These are phyloP conservation scores for Coemansia sp. DNA, from an alignment of 192 early-diverging fungal species.

Conservation along the genomic window DNA sequence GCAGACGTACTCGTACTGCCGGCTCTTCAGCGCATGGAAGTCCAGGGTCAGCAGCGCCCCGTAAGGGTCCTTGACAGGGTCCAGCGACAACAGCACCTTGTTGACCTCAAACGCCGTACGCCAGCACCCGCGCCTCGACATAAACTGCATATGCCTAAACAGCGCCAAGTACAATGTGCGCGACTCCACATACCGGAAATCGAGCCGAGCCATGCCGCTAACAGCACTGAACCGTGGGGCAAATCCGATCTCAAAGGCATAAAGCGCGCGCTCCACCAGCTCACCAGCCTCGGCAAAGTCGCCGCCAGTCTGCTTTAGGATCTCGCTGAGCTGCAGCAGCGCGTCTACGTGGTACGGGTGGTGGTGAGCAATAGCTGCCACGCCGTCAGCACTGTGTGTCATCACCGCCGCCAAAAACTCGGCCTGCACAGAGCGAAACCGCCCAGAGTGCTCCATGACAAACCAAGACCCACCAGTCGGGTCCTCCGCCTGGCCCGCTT, in stretches of 20 bases:
- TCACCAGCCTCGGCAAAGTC: constrained; percentile 80
- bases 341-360: constrained; percentile 92
- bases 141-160: constrained; percentile 82
- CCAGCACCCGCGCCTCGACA: constrained; percentile 92
- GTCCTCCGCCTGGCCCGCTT: constrained; percentile 31
- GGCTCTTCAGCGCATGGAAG: constrained; percentile 81
- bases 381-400: constrained; percentile 74
- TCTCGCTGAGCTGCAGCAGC: constrained; percentile 82
- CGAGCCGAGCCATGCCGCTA: constrained; percentile 66
- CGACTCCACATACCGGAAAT: constrained; percentile 78
- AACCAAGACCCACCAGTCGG: constrained; percentile 52
- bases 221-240: constrained; percentile 77
- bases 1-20: constrained; percentile 69
- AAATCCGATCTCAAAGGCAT: constrained; percentile 82
- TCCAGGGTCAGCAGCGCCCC: constrained; percentile 80
- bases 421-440: constrained; percentile 76
- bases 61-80: constrained; percentile 78
- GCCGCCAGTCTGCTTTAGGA: constrained; percentile 81
- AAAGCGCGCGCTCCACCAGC: constrained; percentile 89
- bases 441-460: constrained; percentile 69
- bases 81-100: constrained; percentile 75
- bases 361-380: constrained; percentile 67
- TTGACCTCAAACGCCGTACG: constrained; percentile 89
- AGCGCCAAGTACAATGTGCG: constrained; percentile 82
- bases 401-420: constrained; percentile 76